Evolutionary conservation across 2,329 filamentous ascomycete species (phyloP), one percentile per base, ranked within the genome.

Genomic region (Pezicula neosporulosa): DNA sequence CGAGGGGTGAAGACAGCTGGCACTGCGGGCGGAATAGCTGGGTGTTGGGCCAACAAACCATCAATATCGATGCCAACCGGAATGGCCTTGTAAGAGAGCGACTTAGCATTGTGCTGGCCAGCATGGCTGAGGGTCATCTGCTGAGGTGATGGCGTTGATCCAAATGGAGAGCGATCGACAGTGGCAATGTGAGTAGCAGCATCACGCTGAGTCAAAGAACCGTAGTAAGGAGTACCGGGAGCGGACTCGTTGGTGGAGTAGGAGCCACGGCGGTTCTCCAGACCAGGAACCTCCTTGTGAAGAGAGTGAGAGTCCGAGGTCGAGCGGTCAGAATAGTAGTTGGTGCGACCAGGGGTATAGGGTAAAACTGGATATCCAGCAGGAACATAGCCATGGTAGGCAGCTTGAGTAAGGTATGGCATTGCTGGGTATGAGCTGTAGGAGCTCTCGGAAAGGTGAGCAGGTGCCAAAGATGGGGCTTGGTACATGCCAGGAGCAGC

Each of bases 1-100:
- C 86, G 86, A 27, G 90, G 90, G 51, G 88, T 91, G 65, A 89
- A 92, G 58, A 91, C 86, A 6, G 94, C 93, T 15, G 93, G 93
- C 43, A 99, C 92, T 47, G 94, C 93, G 56, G 82, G 81, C 18
- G 94, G 94, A 56, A 99, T 88, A 0, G 84, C 71, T 16, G 94
- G 94, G n/a, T 91, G 85, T 65, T 89, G 82, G 63, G 85, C 76
- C 41, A 89, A 75, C 45, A 92, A 71, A 18, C 80, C 80, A 51
- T 90, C 83, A 47, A 91, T 68, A 53, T 67, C 65, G 50, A 65
- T 53, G 52, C 65, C 63, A 39, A 62, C 56, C 21, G 63, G 60
- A 47, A 65, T 59, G 28, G 57, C 58, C 54, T 64, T 66, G 54
- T 67, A 68, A 47, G 59, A 56, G 36, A 67, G 52, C 12, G 63